Conservation (phyloP, 768 basidiomycete genomes). For the Dentipellis fragilis region DNA sequence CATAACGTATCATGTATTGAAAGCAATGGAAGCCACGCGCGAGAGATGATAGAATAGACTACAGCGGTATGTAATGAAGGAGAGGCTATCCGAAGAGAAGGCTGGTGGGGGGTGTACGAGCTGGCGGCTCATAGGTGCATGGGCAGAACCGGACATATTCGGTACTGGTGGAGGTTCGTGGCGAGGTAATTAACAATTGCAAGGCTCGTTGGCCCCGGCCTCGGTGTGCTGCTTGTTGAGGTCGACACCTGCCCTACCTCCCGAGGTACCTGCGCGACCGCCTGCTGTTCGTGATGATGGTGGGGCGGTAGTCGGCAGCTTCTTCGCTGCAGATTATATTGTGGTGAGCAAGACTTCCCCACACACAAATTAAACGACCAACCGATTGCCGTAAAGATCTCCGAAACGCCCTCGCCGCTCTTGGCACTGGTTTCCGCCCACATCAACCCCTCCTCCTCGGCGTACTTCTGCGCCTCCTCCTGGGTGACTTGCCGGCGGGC, state of each 20-base stretch:
- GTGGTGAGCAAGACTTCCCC: background rate
- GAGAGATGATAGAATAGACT: conserved; percentile 17
- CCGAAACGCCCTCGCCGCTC: conserved; percentile 75
- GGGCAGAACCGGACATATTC: background rate
- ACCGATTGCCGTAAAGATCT: conserved; percentile 85
- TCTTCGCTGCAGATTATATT: conserved; percentile 51
- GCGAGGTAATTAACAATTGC: conserved; percentile 55
- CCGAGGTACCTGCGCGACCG: conserved; percentile 40
- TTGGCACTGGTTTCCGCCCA: conserved; percentile 92
- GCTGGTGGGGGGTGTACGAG: background rate
- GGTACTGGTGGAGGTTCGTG: background rate
- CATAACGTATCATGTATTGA: conserved; percentile 28
- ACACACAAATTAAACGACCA: conserved; percentile 16
- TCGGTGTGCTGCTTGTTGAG: conserved; percentile 56
- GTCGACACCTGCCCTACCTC: conserved; percentile 59
- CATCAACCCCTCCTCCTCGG: conserved; percentile 86
- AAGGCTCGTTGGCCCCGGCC: conserved; percentile 50
- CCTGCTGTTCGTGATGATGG: conserved; percentile 46
- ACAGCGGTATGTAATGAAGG: conserved; percentile 14
- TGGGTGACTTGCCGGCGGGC: conserved; percentile 77
- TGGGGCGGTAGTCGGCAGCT: conserved; percentile 74
- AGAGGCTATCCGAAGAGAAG: conserved; percentile 6
- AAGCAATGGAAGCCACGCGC: conserved; percentile 23
- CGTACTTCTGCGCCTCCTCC: conserved; percentile 88
- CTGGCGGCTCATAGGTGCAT: background rate